These are phyloP conservation scores for Paxillus ammoniavirescens DNA, from an alignment of 768 basidiomycete genomes.

Conservation along the genomic window DNA sequence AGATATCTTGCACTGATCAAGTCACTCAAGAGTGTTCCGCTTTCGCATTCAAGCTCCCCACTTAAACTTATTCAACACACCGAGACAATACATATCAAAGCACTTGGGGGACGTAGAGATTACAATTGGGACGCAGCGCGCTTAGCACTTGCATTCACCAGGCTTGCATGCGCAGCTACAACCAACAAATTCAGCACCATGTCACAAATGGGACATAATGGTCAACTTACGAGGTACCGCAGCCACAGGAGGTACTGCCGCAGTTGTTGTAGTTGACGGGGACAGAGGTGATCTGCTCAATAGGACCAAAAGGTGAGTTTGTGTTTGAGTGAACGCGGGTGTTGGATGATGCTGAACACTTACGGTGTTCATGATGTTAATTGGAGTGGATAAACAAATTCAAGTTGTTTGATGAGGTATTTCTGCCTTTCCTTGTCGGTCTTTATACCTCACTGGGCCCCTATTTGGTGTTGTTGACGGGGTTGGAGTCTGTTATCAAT, in stretches of 20 bases:
- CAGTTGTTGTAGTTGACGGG: background rate
- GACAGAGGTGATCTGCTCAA: background rate
- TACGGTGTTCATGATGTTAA: background rate
- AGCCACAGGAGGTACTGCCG: background rate
- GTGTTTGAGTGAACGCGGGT: background rate
- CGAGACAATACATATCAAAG: too few relatives aligned
- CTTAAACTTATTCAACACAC: too few relatives aligned
- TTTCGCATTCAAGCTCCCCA: too few relatives aligned
- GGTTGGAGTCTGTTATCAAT: background rate
- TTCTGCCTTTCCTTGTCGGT: background rate
- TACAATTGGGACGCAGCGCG: too few relatives aligned
- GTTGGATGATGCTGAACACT: background rate
- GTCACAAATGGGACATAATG: too few relatives aligned
- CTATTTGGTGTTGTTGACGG: slow-evolving; percentile 13
- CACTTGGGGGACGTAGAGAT: too few relatives aligned
- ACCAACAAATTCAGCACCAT: too few relatives aligned
- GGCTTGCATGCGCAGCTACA: too few relatives aligned
- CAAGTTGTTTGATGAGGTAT: background rate
- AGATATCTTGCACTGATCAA: too few relatives aligned
- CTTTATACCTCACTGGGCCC: background rate
- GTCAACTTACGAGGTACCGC: background rate
- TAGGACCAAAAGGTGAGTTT: background rate
- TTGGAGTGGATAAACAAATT: background rate
- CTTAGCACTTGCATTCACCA: too few relatives aligned
- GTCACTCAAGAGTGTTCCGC: too few relatives aligned